phyloP scores from a whole-genome alignment of 768 basidiomycete species.

The Clathrus columnatus region DNA sequence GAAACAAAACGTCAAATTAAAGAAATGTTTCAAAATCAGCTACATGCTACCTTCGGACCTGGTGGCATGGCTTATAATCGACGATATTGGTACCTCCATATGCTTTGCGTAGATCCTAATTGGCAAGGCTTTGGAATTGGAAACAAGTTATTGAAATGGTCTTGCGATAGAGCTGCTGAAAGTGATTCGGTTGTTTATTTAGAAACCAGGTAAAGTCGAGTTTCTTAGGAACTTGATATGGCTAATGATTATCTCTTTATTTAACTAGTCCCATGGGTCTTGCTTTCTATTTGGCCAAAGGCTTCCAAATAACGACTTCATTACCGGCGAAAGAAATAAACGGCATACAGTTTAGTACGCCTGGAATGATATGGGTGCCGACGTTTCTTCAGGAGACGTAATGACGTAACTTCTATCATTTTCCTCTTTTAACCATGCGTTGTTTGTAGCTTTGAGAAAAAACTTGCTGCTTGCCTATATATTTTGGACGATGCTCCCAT shows the following conservation, averaged over 20 bases:
- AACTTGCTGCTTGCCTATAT: no score
- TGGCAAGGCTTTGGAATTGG: slow-evolving; percentile 7
- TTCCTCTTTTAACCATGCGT: no score
- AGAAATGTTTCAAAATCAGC: background rate
- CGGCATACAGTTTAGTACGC: background rate
- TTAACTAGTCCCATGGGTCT: background rate
- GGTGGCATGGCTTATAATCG: background rate
- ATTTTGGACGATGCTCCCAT: no score
- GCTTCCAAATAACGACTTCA: background rate
- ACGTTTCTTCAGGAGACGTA: no score
- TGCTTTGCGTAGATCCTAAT: slow-evolving; percentile 4
- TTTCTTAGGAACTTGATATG: background rate
- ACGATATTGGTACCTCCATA: slow-evolving; percentile 5
- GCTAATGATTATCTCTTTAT: background rate
- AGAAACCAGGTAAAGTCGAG: slow-evolving; percentile 5
- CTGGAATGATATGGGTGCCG: slow-evolving; percentile 11
- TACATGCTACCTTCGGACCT: background rate
- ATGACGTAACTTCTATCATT: no score
- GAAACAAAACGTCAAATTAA: background rate
- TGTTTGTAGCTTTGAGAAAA: no score
- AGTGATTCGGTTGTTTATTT: background rate
- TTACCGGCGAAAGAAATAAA: background rate
- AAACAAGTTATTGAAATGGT: slow-evolving; percentile 2
- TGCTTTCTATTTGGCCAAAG: slow-evolving; percentile 6
- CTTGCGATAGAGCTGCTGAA: slow-evolving; percentile 1